Evolutionary conservation across 2,329 filamentous ascomycete genomes (phyloP), one percentile per base, ranked within the genome.

Genomic region (Ascochyta fabae): DNA sequence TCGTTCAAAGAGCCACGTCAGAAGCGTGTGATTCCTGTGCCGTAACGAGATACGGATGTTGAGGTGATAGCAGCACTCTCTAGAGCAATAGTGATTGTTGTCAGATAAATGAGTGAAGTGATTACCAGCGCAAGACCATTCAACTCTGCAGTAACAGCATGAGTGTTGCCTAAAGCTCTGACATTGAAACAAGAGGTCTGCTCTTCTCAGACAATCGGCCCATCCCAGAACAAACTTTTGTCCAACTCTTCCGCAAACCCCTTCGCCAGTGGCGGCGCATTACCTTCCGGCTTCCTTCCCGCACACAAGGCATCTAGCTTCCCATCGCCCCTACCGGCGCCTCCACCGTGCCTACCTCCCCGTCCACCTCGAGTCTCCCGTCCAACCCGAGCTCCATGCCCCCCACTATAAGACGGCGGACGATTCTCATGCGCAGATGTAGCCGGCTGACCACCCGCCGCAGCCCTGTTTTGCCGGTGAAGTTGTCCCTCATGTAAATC

Each of bases 401-500:
- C 16, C 16, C 41, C 31, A 42, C 50, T 38, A 36, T 52, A 47
- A 19, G 44, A 33, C 19, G 42, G 36, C 9, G 42, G 16, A 19
- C 42, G 33, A 4, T 39, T 35, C 3, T 47, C 43, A 31, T 23
- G 12, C 12, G 49, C 51, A 35, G 46, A 41, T 15, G 19, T 12
- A 12, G 40, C 4, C 2, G 33, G 29, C 15, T 16, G 12, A 35
- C 48, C 56, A 1, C 58, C 59, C n/a, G 52, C 22, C 6, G 67
- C 72, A 10, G 60, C 68, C 40, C 71, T 29, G 48, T 75, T 74
- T 52, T 57, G 56, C n/a, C 72, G 65, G 62, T 74, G 70, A 55
- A 75, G 42, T 55, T 69, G 65, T 1, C 72, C 72, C 8, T 67
- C 70, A 43, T 75, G 72, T 40, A 75, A 42, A 48, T 73, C 66